Base-by-base conservation (phyloP, 2,329 filamentous ascomycete species). In the Rugonectria rugulosa region DNA sequence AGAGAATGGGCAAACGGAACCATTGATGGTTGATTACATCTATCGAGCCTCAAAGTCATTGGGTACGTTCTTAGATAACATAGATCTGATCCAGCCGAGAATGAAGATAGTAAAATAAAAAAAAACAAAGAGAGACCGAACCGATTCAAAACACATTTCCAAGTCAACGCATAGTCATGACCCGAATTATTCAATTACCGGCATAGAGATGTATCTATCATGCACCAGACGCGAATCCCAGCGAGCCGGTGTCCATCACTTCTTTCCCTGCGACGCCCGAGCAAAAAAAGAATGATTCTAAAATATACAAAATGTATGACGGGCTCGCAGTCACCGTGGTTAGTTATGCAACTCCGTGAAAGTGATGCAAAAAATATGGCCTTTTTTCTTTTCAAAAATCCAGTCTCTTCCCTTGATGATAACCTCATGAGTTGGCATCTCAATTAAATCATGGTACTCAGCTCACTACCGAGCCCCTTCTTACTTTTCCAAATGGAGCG, bases 1-100 rank as follows among this genome's bases (percentile, higher is more conserved):
- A 89, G 81, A 75, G 88, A 87, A 45, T 98, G 93, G 94, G 84
- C 85, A 3, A 84, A 88, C 60, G 93, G 93, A 38, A 81, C 79
- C 69, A 78, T 85, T 50, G 80, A 82, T 56, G 74, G 73, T 27
- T 76, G 66, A 53, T 49, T 11, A n/a, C 20, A 21, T 10, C n/a
- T 26, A 34, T 37, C 47, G 32, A 27, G n/a, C 17, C 17, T 24
- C n/a, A 12, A 12, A 38, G 17, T 20, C 23, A n/a, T 21, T 53
- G 43, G 46, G 12, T 41, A 42, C 20, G n/a, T n/a, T n/a, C n/a
- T n/a, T n/a, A n/a, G n/a, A n/a, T n/a, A n/a, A n/a, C n/a, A n/a
- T n/a, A n/a, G n/a, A n/a, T n/a, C n/a, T n/a, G n/a, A n/a, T n/a
- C n/a, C n/a, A n/a, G n/a, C n/a, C n/a, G n/a, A n/a, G n/a, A n/a